Evolutionary conservation across 2,329 filamentous ascomycete species (phyloP).

Genomic region (Aspergillus awamori): DNA sequence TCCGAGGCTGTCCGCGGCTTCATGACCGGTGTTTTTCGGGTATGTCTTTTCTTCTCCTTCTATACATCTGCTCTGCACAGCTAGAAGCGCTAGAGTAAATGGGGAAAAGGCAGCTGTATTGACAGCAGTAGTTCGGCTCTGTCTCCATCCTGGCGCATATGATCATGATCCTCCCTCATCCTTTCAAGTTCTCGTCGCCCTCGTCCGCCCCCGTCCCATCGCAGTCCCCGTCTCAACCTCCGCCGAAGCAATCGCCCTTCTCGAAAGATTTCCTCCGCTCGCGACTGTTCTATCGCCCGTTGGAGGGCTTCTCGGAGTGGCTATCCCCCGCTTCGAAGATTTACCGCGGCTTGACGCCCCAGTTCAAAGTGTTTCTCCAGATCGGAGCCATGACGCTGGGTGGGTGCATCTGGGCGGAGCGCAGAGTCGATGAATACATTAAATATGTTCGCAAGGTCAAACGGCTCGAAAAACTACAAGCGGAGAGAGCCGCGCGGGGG

Average conservation of each 20-base stretch:
- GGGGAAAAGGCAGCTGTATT: neutral
- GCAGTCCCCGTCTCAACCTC: constrained; percentile 21
- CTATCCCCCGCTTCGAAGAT: constrained; percentile 47
- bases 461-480: constrained; percentile 44
- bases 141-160: constrained; percentile 51
- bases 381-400: constrained; percentile 52
- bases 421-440: constrained; percentile 50
- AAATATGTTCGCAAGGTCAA: constrained; percentile 45
- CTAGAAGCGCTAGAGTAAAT: too few relatives aligned
- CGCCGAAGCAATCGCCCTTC: constrained; percentile 26
- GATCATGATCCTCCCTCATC: constrained; percentile 47
- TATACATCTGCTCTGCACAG: neutral
- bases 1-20: constrained; percentile 47
- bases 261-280: constrained; percentile 36
- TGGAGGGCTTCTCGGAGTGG: constrained; percentile 54
- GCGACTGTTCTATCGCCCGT: constrained; percentile 41
- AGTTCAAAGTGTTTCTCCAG: constrained; percentile 55
- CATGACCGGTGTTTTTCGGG: constrained; percentile 46
- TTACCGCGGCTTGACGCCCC: constrained; percentile 52
- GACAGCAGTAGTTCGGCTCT: constrained; percentile 43
- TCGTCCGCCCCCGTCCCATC: constrained; percentile 30
- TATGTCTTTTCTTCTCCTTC: constrained; percentile 29
- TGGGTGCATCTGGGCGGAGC: constrained; percentile 53
- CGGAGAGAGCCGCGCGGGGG: constrained; percentile 26
- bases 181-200: constrained; percentile 43